Conservation (phyloP, 2,329 filamentous ascomycete genomes). For the Pseudogymnoascus sp. region DNA sequence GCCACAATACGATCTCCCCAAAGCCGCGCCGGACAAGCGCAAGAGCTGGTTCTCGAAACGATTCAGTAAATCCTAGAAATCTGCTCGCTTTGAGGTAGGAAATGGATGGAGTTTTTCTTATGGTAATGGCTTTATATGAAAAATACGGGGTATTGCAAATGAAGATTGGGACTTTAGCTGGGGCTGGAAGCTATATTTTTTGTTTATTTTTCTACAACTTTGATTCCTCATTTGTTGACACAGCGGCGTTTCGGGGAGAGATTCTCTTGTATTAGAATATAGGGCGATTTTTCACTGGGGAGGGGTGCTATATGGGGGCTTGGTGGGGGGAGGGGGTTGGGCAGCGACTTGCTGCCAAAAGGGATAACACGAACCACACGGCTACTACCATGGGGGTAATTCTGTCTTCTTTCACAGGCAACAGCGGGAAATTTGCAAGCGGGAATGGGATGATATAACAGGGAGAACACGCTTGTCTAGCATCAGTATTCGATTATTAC, state of each 20-base stretch:
- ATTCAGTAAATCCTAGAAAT: slow-evolving; percentile 56
- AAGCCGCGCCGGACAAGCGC: slow-evolving; percentile 52
- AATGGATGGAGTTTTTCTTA: neutral
- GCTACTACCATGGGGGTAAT: neutral
- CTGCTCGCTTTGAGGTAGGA: slow-evolving; percentile 13
- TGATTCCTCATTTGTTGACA: neutral
- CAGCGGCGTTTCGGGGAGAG: neutral
- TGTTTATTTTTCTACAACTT: neutral
- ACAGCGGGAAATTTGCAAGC: slow-evolving; percentile 1
- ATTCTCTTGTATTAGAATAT: neutral
- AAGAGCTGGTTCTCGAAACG: slow-evolving; percentile 83
- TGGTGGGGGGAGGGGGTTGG: neutral
- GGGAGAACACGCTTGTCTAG: neutral
- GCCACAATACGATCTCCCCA: slow-evolving; percentile 12
- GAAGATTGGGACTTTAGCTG: neutral
- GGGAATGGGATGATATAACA: neutral
- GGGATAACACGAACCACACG: neutral
- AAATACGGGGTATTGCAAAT: neutral
- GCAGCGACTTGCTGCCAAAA: neutral
- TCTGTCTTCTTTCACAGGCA: neutral
- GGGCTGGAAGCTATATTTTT: neutral
- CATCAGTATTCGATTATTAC: neutral
- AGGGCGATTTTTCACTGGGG: neutral
- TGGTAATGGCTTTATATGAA: slow-evolving; percentile 1
- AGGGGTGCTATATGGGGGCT: neutral